Conservation (phyloP, 345 rosid genomes). For the Populus ilicifolia region DNA sequence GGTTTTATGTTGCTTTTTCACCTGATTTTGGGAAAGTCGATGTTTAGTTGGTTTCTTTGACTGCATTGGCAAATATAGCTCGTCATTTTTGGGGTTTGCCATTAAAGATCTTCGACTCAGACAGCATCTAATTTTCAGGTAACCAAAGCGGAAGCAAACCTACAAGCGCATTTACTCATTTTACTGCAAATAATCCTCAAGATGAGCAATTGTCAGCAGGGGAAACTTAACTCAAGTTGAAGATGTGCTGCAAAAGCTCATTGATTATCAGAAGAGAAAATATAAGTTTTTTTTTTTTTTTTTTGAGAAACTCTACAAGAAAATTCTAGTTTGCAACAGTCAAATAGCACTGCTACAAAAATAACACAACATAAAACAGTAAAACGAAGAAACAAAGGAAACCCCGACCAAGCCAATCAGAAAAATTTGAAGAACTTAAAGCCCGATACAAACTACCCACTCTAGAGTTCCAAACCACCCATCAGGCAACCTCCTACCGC, state of each 20-base stretch:
- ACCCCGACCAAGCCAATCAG: background rate
- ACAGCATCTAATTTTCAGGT: background rate
- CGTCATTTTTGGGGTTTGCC: background rate
- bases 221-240: background rate
- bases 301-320: background rate
- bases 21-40: background rate
- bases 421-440: background rate
- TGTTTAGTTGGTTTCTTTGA: background rate
- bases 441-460: background rate
- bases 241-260: background rate
- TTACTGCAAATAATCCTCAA: background rate
- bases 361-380: background rate
- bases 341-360: background rate
- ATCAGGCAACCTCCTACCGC: background rate
- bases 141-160: background rate
- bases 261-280: background rate
- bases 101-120: background rate
- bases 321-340: background rate
- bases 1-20: background rate
- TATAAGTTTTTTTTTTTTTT: background rate
- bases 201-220: background rate
- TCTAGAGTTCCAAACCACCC: background rate
- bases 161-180: background rate
- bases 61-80: background rate
- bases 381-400: background rate